Percentiles rank a stretch among this genome's conserved stretches.
Conservation (phyloP, 345 rosid genomes). For the Eutrema japonicum region DNA sequence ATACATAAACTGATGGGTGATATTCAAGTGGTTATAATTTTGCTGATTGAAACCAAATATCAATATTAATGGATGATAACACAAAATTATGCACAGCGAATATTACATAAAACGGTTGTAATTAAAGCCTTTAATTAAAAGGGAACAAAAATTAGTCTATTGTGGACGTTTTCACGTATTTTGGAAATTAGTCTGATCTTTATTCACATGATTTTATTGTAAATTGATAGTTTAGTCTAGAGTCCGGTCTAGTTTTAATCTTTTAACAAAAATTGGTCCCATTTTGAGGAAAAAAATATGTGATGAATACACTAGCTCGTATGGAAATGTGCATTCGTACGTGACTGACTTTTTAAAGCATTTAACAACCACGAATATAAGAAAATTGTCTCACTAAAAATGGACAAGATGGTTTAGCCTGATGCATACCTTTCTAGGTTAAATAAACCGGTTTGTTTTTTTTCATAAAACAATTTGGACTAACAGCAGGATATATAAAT, state of each 20-base stretch:
- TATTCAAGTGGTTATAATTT: background rate
- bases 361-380: background rate
- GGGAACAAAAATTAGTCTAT: background rate
- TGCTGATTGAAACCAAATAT: background rate
- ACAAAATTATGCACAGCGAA: background rate
- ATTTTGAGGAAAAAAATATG: background rate
- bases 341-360: constrained; percentile 25
- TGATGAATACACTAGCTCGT: constrained; percentile 9
- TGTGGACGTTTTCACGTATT: background rate
- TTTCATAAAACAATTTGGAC: background rate
- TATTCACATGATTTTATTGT: background rate
- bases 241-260: background rate
- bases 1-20: background rate
- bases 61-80: background rate
- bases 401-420: constrained; percentile 23
- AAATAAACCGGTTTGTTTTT: background rate
- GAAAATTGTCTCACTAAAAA: constrained; percentile 10
- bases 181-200: background rate
- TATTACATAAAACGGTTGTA: background rate
- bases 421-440: constrained; percentile 19
- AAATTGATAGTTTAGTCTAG: background rate
- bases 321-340: constrained; percentile 18
- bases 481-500: background rate
- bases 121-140: background rate
- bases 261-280: constrained; percentile 9